Conservation (phyloP, 2,329 filamentous ascomycete genomes). For the Mariannaea elegans region DNA sequence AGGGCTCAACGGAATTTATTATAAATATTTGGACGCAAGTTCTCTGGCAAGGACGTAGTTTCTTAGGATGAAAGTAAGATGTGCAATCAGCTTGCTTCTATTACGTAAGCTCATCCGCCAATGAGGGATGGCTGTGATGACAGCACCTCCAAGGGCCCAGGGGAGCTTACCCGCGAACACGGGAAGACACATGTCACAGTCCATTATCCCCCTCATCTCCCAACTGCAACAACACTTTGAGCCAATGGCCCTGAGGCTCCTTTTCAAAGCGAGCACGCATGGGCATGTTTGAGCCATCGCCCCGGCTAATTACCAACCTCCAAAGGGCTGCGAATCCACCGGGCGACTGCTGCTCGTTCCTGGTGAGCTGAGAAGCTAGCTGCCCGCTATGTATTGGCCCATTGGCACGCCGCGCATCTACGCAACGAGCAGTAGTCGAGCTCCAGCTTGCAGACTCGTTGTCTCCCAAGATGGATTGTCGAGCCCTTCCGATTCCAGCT, state of each 20-base stretch:
- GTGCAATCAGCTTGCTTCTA: not conserved
- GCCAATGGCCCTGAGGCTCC: slow-evolving; percentile 34
- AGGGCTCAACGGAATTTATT: not conserved
- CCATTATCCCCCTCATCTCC: slow-evolving; percentile 18
- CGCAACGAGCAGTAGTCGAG: slow-evolving; percentile 75
- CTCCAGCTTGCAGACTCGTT: slow-evolving; percentile 58
- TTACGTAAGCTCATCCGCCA: slow-evolving; percentile 4
- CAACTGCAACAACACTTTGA: slow-evolving; percentile 22
- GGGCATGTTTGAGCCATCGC: slow-evolving; percentile 40
- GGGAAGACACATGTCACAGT: slow-evolving; percentile 21
- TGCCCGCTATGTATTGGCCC: slow-evolving; percentile 84
- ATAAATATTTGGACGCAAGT: not conserved
- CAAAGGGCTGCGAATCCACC: slow-evolving; percentile 32
- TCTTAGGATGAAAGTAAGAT: not conserved
- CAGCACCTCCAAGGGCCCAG: not conserved
- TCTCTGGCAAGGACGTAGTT: not conserved
- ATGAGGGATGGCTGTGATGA: slow-evolving; percentile 11
- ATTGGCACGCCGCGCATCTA: slow-evolving; percentile 85
- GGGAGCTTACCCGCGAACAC: slow-evolving; percentile 30
- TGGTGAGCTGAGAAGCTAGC: slow-evolving; percentile 39
- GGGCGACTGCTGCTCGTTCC: slow-evolving; percentile 16
- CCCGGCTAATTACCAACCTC: slow-evolving; percentile 25
- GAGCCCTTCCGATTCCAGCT: slow-evolving; percentile 44
- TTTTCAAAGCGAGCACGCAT: slow-evolving; percentile 27
- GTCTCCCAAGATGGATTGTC: slow-evolving; percentile 69